Evolutionary conservation across 2,329 filamentous ascomycete species (phyloP).

Genomic region (Hypoxylon sp.): DNA sequence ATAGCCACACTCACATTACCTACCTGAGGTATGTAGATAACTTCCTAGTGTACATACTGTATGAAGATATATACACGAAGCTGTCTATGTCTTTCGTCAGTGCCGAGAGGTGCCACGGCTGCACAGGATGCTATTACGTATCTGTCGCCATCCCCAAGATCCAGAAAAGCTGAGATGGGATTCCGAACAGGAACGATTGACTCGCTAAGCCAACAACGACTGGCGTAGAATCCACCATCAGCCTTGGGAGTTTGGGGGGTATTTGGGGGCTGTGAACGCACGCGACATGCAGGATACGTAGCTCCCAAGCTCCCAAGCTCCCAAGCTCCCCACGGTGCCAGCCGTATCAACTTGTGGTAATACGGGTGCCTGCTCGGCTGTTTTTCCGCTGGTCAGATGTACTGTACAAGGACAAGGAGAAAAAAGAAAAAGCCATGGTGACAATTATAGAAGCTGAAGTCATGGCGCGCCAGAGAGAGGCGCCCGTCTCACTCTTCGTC

Average conservation of each 20-base stretch:
- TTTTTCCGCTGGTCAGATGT: conserved; percentile 14
- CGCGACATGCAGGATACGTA: conserved; percentile 19
- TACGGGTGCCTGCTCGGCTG: conserved; percentile 25
- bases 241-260: conserved; percentile 28
- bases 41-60: not conserved
- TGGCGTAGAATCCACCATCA: conserved; percentile 18
- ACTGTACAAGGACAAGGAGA: conserved; percentile 13
- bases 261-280: conserved; percentile 17
- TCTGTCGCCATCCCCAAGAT: conserved; percentile 17
- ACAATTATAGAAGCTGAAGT: conserved; percentile 33
- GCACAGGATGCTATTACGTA: not conserved
- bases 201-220: conserved; percentile 24
- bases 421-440: not conserved
- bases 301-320: too few relatives aligned
- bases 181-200: conserved; percentile 22
- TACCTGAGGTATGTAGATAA: not conserved
- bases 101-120: not conserved
- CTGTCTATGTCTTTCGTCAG: not conserved
- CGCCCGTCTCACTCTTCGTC: not conserved
- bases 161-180: conserved; percentile 29
- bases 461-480: conserved; percentile 12
- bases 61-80: too few relatives aligned
- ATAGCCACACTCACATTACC: too few relatives aligned
- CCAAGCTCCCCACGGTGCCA: conserved; percentile 29
- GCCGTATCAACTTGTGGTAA: conserved; percentile 21